Evolutionary conservation across 345 rosid species (phyloP), one percentile per base, ranked within the genome.

Genomic region (Schrenkiella parvula): DNA sequence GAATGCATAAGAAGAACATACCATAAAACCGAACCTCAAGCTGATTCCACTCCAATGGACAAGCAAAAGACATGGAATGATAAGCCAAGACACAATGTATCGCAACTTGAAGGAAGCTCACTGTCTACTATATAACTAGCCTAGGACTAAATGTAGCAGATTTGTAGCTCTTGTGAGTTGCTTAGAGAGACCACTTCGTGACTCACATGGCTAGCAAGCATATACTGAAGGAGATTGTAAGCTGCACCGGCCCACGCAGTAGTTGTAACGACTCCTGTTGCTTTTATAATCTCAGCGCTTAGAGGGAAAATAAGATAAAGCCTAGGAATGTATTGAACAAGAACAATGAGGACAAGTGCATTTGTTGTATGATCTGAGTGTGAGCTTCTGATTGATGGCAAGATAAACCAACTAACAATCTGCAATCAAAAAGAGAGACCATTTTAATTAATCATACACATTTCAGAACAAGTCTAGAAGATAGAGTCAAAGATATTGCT

Each of bases 201-300:
- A n/a, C 91, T 21, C 80, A 90, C 98, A 78, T 93, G 98, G 57
- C 96, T 88, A 58, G 98, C 98, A 51, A 93, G 74, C 92, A 89
- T 85, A 83, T 89, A 93, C 23, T 89, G 79, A 5, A 88, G 63
- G 42, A 93, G 97, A 83, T 88, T 89, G 64, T 89, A 93, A 8
- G 95, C 96, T 54, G 98, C 97, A 9, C 96, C 96, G 4, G 97
- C 96, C 97, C 98, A 93, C 62, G 95, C 98, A 15, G 97, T 88
- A 56, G 86, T 85, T 11, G 96, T 82, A 66, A 93, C 92, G 1
- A 93, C 87, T 54, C 98, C 98, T 3, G 85, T 82, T 14, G 95
- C 83, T 79, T 86, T 84, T 67, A 82, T 85, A 42, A 91, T 85
- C 75, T 83, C 78, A 6, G 89, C 82, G 54, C 95, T 87, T 53